Conservation (phyloP, 2,329 filamentous ascomycete genomes). For the Aspergillus quadrilineatus region DNA sequence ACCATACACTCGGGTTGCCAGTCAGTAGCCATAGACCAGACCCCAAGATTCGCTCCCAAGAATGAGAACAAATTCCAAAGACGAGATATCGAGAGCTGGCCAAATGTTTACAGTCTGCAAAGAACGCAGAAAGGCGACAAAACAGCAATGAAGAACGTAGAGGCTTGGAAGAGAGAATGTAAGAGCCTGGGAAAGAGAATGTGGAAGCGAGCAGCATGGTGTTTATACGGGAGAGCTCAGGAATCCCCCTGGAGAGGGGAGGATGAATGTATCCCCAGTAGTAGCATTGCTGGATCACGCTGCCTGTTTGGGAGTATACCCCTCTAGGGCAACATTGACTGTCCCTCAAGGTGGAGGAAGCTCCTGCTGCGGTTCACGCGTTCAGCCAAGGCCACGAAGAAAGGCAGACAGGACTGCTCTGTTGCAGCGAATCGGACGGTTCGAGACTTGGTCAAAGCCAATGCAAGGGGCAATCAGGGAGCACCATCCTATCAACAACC, state of each 20-base stretch:
- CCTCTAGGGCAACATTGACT: slow-evolving; percentile 39
- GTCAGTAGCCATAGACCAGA: slow-evolving; percentile 41
- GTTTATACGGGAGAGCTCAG: slow-evolving; percentile 40
- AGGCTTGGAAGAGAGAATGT: slow-evolving; percentile 44
- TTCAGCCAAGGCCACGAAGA: slow-evolving; percentile 32
- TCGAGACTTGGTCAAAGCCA: slow-evolving; percentile 33
- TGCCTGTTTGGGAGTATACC: slow-evolving; percentile 31
- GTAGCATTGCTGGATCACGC: slow-evolving; percentile 37
- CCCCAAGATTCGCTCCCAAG: slow-evolving; percentile 37
- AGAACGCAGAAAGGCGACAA: slow-evolving; percentile 36
- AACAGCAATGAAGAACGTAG: slow-evolving; percentile 39
- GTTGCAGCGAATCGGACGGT: slow-evolving; percentile 41
- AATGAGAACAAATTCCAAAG: slow-evolving; percentile 44
- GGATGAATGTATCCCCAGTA: slow-evolving; percentile 31
- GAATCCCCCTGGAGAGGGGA: slow-evolving; percentile 31
- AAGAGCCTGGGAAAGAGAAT: slow-evolving; percentile 45
- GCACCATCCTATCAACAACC: slow-evolving; percentile 38
- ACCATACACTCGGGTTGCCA: slow-evolving; percentile 42
- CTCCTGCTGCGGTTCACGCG: slow-evolving; percentile 32
- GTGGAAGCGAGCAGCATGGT: slow-evolving; percentile 43
- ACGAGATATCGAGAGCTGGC: slow-evolving; percentile 31
- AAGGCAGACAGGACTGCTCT: slow-evolving; percentile 32
- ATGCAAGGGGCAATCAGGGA: slow-evolving; percentile 38
- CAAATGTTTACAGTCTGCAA: slow-evolving; percentile 41
- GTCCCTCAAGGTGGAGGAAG: slow-evolving; percentile 29